Base-by-base conservation (phyloP, 345 rosid species). In the Microthlaspi erraticum region DNA sequence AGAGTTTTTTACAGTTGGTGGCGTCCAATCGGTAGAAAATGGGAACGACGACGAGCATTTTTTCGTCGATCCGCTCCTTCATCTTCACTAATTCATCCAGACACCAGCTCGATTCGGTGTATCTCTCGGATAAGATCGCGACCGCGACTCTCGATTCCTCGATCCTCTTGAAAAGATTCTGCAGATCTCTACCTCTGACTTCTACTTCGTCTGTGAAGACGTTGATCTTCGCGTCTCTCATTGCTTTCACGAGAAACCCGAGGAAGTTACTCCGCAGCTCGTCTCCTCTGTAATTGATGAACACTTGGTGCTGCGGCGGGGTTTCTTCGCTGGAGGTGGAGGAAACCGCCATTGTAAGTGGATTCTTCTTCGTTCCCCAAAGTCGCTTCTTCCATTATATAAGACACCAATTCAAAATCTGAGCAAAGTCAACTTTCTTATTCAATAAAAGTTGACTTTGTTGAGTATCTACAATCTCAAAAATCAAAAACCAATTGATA, bases 21-120 rank as follows among this genome's bases (percentile, higher is more conserved):
- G 72, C 72, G 17, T 43, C 64, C 3, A 68, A 33, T 33, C 55
- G 44, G 8, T 45, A 69, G 38, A 69, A 58, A n/a, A 69, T 46
- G 1, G 74, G 74, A 37, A 69, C 37, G 1, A 56, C 73, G 0
- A 58, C 57, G 6, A 69, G 73, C 17, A 36, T 37, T 16, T 7
- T 45, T 68, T 45, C 17, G 2, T 71, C 60, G 31, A 60, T 42
- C 50, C 6, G 34, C 39, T 60, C 60, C 8, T 50, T 51, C 42
- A 71, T 71, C 61, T 49, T 71, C 33, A 42, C 60, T 3, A 71
- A 16, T 19, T 71, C 68, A 41, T 71, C 67, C 60, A 71, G 51
- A 18, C 75, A 71, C 75, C 75, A 60, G 3, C 29, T 5, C 0
- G 75, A 71, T 11, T 71, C 61, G 0, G 68, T 51, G 55, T 71